Base-by-base conservation (phyloP, 1,284 basidiomycete genomes). In the Schizopora paradoxa region DNA sequence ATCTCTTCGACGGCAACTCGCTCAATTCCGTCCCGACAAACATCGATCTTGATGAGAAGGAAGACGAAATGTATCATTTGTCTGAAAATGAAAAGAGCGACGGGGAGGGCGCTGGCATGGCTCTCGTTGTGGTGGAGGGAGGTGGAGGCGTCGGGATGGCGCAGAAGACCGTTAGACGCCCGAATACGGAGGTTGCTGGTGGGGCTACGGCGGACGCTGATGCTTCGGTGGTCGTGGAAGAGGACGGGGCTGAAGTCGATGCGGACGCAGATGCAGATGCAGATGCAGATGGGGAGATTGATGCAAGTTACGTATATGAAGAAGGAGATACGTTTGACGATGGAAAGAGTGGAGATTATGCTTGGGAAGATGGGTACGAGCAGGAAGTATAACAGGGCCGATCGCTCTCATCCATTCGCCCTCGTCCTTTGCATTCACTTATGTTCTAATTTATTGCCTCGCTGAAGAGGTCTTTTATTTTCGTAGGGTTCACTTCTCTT, bases 1-100 rank as follows among this genome's bases (percentile, higher is more conserved):
- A 78, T 48, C 72, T 91, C 5, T 90, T 91, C 61, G 72, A 79
- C 22, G 75, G 77, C 33, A 70, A 65, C 28, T 47, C 21, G 25
- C 34, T 44, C n/a, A 42, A 29, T n/a, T 40, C 47, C 5, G n/a
- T n/a, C n/a, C 34, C 45, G 34, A 3, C 6, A 29, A 43, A 47
- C 18, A 32, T 51, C 14, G 40, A 51, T 32, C 37, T 45, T 6
- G 67, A 69, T 23, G 65, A 66, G 42, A 67, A 68, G 51, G 62
- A 66, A 25, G 65, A 59, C 2, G 56, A 63, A 21, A 53, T 64
- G 56, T 65, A 67, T 35, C 37, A 26, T 40, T 23, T 40, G 3
- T 67, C 65, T 14, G 61, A 70, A 38, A 76, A 78, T 18, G 74
- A 79, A 40, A 77, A 82, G 53, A 72, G 70, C 36, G 77, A 78